Evolutionary conservation across 257 asterid genomes (phyloP).

Genomic region (Rhazya stricta): DNA sequence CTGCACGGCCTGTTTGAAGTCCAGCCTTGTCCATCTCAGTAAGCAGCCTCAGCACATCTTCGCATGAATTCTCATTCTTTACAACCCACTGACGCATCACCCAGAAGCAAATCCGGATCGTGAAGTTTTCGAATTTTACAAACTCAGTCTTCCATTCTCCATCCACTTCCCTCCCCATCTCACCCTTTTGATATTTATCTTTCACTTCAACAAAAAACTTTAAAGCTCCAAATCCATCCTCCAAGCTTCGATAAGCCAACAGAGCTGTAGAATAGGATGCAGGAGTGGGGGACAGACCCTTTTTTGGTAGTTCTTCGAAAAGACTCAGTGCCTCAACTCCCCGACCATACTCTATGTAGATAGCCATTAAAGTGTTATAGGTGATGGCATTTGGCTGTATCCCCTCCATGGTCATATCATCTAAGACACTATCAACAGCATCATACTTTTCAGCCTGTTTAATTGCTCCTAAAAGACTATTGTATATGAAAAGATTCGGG

Average conservation of each 20-base stretch:
- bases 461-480: constrained; percentile 70
- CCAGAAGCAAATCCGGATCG: constrained; percentile 59
- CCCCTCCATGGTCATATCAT: constrained; percentile 57
- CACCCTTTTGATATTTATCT: constrained; percentile 46
- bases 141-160: constrained; percentile 63
- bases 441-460: constrained; percentile 51
- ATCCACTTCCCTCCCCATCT: constrained; percentile 40
- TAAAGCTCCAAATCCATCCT: constrained; percentile 76
- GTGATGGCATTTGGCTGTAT: constrained; percentile 70
- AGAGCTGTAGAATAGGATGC: constrained; percentile 72
- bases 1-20: constrained; percentile 43
- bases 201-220: constrained; percentile 43
- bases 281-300: constrained; percentile 66
- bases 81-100: constrained; percentile 82
- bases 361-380: constrained; percentile 69
- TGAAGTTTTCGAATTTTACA: constrained; percentile 63
- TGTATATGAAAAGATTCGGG: constrained; percentile 65
- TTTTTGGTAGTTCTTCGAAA: constrained; percentile 48
- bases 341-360: constrained; percentile 59
- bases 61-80: constrained; percentile 36
- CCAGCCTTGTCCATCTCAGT: constrained; percentile 65
- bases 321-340: constrained; percentile 64
- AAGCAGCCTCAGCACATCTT: constrained; percentile 51
- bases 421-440: constrained; percentile 40
- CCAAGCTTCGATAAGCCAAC: constrained; percentile 64